Evolutionary conservation across 306 rosid genomes (phyloP), one percentile per base, ranked within the genome.

Genomic region (Begonia loranthoides): DNA sequence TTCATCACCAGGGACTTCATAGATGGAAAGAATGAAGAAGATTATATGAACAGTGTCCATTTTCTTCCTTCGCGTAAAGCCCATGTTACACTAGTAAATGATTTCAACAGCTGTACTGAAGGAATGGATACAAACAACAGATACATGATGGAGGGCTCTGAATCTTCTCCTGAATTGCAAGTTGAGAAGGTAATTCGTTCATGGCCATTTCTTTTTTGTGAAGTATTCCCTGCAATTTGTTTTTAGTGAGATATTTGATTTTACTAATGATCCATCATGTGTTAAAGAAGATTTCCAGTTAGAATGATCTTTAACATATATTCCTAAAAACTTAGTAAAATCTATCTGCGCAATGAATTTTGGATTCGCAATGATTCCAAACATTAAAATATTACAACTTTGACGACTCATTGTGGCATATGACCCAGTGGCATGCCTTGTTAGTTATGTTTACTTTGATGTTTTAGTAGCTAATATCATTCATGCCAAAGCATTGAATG

Each of bases 161-260:
- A 62, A 55, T 66, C 51, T 59, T 70, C 75, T 58, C 60, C 28
- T 59, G 60, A 63, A 47, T 55, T 54, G 67, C 75, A 61, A 41
- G 53, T 39, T 50, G 58, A 74, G 62, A 69, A 76, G 99, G 95
- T 90, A 78, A 51, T 15, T 13, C 6, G 12, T 7, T 34, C 12
- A 17, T 69, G 36, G 36, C 36, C 36, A 28, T 4, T 4, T 7
- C 4, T 28, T 28, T 28, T 28, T 28, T 28, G 22, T 19, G 9
- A 7, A 28, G 36, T 28, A 28, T 28, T 28, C 9, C 9, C 36
- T 28, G 36, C 36, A 28, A 28, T 28, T 28, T 24, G 4, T 24
- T 24, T 24, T 24, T 28, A 5, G 9, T 58, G 3, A 9, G 45
- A 41, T 41, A 41, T 9, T 9, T 41, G 45, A 41, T 41, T 41